Evolutionary conservation across 768 basidiomycete species (phyloP), one percentile per base, ranked within the genome.

Genomic region (Rubroboletus satanas): DNA sequence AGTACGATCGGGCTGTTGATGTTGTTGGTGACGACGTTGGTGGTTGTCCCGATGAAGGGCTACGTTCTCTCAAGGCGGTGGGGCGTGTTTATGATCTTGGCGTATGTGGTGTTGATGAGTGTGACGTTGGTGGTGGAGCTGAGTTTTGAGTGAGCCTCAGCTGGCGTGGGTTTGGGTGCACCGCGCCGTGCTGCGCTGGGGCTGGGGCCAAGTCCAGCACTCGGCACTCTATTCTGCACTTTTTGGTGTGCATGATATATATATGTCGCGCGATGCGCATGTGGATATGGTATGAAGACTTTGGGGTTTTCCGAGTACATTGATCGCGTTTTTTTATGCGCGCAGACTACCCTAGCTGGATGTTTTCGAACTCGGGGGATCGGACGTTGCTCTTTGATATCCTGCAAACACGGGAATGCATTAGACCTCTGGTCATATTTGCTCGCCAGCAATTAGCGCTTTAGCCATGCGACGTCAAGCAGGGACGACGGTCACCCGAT

Each of bases 31-130:
- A 75, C 81, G 23, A 98, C 94, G 4, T 72, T 96, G 37, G 71
- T 95, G 46, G 82, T 88, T 60, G 91, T 98, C 0, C 95, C 97
- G 1, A 66, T 86, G 52, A 95, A 97, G 62, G 84, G 82, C 29
- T 98, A 88, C 66, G 76, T 82, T 62, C 79, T 98, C 44, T 85
- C 89, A 37, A 77, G 87, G 49, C 74, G 78, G 45, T 98, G 93
- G 93, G 95, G 93, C 0, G 61, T 87, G 28, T 80, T 89, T 62
- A 76, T 98, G 61, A 85, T 97, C 43, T 65, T 73, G 9, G 83
- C 81, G 17, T 98, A 98, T 66, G 63, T 79, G 29, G 74, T 77
- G 18, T 79, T 96, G 58, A 96, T 97, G 90, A 69, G 75, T 6
- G 74, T 83, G 52, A 96, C 92, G 63, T 72, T 98, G 48, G 71